These are phyloP conservation scores for Crithidia mellificae DNA, from an alignment of 208 protist genomes.

Conservation along the genomic window DNA sequence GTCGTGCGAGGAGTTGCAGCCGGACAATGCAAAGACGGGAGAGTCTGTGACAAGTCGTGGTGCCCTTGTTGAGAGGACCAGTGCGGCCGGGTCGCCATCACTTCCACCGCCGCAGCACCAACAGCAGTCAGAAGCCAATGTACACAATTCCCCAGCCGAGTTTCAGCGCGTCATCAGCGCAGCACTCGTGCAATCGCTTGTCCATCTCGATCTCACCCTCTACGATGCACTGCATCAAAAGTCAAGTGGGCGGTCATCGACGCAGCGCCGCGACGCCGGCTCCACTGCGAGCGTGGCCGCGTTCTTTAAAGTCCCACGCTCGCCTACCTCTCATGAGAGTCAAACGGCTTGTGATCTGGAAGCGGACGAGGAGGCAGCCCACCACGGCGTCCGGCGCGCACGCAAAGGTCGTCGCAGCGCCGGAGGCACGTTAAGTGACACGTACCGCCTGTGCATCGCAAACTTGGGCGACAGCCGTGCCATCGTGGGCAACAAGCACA, in stretches of 20 bases:
- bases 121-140: neutral
- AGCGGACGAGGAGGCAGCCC: constrained; percentile 1
- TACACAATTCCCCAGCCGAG: neutral
- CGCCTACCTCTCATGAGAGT: neutral
- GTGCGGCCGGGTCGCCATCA: no score
- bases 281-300: constrained; percentile 56
- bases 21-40: no score
- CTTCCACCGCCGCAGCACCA: neutral
- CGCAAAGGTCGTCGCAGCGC: no score
- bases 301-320: constrained; percentile 31
- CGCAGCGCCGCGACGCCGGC: constrained; percentile 35
- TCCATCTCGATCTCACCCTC: constrained; percentile 71
- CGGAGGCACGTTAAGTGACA: neutral
- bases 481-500: constrained; percentile 47
- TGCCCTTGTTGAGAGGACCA: no score
- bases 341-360: neutral
- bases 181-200: constrained; percentile 66
- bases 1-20: no score
- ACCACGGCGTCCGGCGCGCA: neutral
- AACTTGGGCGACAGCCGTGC: constrained; percentile 80
- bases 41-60: no score
- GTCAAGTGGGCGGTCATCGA: neutral
- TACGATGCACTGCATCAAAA: constrained; percentile 36
- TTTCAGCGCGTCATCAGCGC: constrained; percentile 53
- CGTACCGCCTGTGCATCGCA: constrained; percentile 52